phyloP scores from a whole-genome alignment of 768 basidiomycete genomes.

The Tylopilus balloui region DNA sequence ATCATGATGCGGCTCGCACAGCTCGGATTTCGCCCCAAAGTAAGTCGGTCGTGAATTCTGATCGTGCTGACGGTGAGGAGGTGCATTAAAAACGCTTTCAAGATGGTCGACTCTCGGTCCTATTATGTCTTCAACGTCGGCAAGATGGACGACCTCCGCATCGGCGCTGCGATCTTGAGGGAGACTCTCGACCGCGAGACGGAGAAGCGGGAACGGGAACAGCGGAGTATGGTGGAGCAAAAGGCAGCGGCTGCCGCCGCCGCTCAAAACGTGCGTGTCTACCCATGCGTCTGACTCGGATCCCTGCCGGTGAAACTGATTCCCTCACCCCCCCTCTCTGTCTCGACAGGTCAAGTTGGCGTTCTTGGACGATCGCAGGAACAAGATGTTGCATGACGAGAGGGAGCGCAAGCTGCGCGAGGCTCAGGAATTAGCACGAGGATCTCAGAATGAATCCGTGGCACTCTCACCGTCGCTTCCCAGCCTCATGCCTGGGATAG shows the following conservation, averaged over 20 bases:
- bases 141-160: slow-evolving; percentile 49
- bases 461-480: neutral
- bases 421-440: slow-evolving; percentile 33
- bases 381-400: slow-evolving; percentile 50
- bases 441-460: neutral
- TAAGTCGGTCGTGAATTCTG: slow-evolving; percentile 32
- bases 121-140: slow-evolving; percentile 59
- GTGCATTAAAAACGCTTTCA: too few relatives aligned
- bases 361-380: slow-evolving; percentile 73
- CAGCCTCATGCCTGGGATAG: slow-evolving; percentile 25
- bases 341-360: slow-evolving; percentile 63
- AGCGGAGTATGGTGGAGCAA: slow-evolving; percentile 48
- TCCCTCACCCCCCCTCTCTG: too few relatives aligned
- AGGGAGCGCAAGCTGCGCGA: slow-evolving; percentile 52
- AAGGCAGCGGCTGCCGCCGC: slow-evolving; percentile 54
- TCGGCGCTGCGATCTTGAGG: slow-evolving; percentile 61
- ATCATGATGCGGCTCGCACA: slow-evolving; percentile 26
- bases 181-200: slow-evolving; percentile 56
- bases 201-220: slow-evolving; percentile 43
- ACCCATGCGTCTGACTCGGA: neutral
- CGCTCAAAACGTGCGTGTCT: slow-evolving; percentile 48
- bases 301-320: neutral
- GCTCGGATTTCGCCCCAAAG: slow-evolving; percentile 74
- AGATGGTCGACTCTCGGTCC: slow-evolving; percentile 73
- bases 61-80: too few relatives aligned